Percentiles rank a stretch among this genome's conserved stretches.
Evolutionary conservation across 2,329 filamentous ascomycete genomes (phyloP).

Genomic region (Diplocarpon mali): DNA sequence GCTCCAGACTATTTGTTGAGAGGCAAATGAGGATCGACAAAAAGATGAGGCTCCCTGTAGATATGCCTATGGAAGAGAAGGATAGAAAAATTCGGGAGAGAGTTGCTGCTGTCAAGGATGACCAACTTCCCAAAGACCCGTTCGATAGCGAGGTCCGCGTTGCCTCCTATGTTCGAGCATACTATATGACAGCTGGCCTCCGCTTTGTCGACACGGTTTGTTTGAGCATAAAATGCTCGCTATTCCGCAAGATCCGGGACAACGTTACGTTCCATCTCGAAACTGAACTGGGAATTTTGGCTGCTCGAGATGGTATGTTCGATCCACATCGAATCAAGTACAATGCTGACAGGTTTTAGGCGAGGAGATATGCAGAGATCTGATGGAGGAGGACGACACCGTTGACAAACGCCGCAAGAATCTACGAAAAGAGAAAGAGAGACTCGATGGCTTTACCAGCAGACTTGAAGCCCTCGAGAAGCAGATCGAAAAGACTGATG

Average conservation of each 20-base stretch:
- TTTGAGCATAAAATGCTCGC: neutral
- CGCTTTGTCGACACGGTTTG: constrained; percentile 47
- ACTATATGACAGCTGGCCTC: constrained; percentile 55
- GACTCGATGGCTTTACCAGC: neutral
- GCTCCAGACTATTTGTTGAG: neutral
- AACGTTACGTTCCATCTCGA: constrained; percentile 3
- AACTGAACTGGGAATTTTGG: neutral
- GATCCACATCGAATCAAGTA: neutral
- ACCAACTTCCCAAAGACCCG: constrained; percentile 42
- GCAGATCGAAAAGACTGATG: neutral
- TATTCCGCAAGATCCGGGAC: constrained; percentile 1
- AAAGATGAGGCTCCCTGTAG: neutral
- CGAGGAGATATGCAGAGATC: neutral
- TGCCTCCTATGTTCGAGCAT: constrained; percentile 52
- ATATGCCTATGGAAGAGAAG: neutral
- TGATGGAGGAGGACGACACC: constrained; percentile 1
- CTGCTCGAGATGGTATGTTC: neutral
- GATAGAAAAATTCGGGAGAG: constrained; percentile 1
- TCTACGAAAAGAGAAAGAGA: neutral
- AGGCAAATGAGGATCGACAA: neutral
- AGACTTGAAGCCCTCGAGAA: neutral
- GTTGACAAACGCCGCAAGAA: neutral
- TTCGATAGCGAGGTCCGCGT: constrained; percentile 51
- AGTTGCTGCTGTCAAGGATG: constrained; percentile 7
- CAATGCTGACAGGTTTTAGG: neutral